Evolutionary conservation across 768 basidiomycete genomes (phyloP).

Genomic region (Suillus variegatus): DNA sequence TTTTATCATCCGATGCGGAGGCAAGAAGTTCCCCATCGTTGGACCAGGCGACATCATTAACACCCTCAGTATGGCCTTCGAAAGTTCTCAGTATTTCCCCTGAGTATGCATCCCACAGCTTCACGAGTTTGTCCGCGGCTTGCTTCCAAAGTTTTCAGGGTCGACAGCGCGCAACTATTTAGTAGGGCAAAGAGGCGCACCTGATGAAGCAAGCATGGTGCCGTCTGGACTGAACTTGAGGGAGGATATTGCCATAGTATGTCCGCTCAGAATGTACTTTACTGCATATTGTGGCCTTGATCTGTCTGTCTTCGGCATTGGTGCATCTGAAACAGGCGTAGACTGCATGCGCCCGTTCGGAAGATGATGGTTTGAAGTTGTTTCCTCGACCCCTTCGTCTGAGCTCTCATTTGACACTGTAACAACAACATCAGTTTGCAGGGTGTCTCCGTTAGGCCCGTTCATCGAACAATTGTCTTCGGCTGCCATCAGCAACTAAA

Average conservation of each 20-base stretch:
- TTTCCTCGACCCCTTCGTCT: constrained; percentile 1
- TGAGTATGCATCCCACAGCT: constrained; percentile 75
- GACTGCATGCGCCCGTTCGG: background rate
- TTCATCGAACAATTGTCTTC: background rate
- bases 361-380: background rate
- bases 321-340: background rate
- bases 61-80: constrained; percentile 74
- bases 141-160: constrained; percentile 41
- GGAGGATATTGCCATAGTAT: constrained; percentile 78
- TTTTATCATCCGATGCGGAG: constrained; percentile 92
- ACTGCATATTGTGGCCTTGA: constrained; percentile 54
- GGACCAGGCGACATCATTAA: constrained; percentile 92
- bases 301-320: constrained; percentile 9
- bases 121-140: constrained; percentile 85
- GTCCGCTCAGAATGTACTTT: constrained; percentile 74
- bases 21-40: constrained; percentile 80
- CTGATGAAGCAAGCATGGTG: constrained; percentile 75
- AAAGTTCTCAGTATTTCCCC: constrained; percentile 75
- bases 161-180: constrained; percentile 14
- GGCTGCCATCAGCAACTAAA: background rate
- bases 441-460: background rate
- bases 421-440: background rate
- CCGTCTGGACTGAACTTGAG: constrained; percentile 91
- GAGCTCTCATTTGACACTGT: background rate
- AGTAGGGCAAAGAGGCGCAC: constrained; percentile 46